Evolutionary conservation across 495 filamentous ascomycete species (phyloP).

Genomic region (Neurospora hispaniola): DNA sequence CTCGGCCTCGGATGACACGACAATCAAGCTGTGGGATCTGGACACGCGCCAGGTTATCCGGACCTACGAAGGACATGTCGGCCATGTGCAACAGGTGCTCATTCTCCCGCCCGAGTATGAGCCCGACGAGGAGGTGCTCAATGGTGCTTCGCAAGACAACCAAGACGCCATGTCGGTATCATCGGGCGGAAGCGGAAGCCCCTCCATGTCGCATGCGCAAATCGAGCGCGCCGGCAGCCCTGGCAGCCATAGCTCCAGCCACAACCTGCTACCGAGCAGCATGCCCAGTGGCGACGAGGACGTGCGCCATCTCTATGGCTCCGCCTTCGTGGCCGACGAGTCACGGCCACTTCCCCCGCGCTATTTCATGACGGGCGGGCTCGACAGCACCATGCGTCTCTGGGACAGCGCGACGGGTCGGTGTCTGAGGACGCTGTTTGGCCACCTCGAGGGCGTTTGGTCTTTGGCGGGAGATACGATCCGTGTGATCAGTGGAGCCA

Average conservation of each 20-base stretch:
- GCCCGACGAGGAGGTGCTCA: conserved; percentile 54
- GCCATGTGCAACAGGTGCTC: conserved; percentile 85
- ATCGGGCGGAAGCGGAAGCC: conserved; percentile 28
- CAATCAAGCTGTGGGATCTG: conserved; percentile 61
- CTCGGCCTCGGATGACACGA: conserved; percentile 90
- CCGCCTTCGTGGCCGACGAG: conserved; percentile 41
- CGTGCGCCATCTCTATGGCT: conserved; percentile 43
- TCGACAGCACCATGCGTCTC: conserved; percentile 84
- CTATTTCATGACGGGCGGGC: conserved; percentile 84
- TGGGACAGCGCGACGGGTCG: conserved; percentile 80
- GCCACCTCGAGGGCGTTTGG: conserved; percentile 95
- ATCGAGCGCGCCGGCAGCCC: conserved; percentile 4
- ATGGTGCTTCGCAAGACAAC: conserved; percentile 42
- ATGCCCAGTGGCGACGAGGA: conserved; percentile 24
- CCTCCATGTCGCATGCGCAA: conserved; percentile 15
- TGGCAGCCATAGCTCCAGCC: conserved; percentile 4
- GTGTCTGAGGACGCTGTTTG: conserved; percentile 87
- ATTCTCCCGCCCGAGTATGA: conserved; percentile 77
- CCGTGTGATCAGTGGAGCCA: conserved; percentile 75
- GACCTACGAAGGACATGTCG: conserved; percentile 86
- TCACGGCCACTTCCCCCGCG: conserved; percentile 62
- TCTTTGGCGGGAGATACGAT: conserved; percentile 84
- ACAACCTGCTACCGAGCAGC: conserved; percentile 1
- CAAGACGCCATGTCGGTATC: conserved; percentile 40
- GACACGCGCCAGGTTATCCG: conserved; percentile 68